Evolutionary conservation across 768 basidiomycete species (phyloP).

Genomic region (Mrakia frigida): DNA sequence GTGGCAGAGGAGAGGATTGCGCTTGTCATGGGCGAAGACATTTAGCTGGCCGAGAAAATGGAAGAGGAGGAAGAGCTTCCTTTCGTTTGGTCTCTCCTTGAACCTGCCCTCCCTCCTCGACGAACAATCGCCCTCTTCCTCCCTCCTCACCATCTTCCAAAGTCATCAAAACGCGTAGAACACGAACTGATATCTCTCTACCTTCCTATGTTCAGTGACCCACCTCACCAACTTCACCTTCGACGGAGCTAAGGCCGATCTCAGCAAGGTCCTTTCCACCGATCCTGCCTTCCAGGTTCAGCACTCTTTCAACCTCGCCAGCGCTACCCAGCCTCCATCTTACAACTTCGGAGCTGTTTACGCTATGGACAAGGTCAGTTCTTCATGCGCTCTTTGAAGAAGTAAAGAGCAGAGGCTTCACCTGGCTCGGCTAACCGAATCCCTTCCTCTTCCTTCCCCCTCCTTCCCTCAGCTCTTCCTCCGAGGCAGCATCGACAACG

Average conservation of each 20-base stretch:
- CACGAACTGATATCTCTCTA: background rate
- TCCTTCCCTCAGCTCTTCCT: slow-evolving; percentile 62
- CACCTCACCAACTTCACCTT: slow-evolving; percentile 92
- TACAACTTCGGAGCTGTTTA: slow-evolving; percentile 95
- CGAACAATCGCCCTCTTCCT: too few relatives aligned
- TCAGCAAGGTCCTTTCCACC: slow-evolving; percentile 85
- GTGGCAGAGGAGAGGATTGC: too few relatives aligned
- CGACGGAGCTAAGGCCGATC: slow-evolving; percentile 93
- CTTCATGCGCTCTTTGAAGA: background rate
- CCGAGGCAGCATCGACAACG: slow-evolving; percentile 90
- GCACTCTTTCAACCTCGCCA: slow-evolving; percentile 88
- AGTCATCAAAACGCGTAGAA: too few relatives aligned
- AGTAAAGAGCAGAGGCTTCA: background rate
- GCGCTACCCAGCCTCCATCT: slow-evolving; percentile 69
- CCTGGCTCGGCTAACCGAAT: background rate
- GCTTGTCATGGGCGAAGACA: too few relatives aligned
- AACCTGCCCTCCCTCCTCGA: too few relatives aligned
- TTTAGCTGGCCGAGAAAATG: too few relatives aligned
- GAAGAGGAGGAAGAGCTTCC: too few relatives aligned
- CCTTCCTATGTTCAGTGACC: slow-evolving; percentile 58
- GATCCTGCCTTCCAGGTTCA: slow-evolving; percentile 98
- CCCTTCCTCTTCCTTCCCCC: background rate
- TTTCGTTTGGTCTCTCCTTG: too few relatives aligned
- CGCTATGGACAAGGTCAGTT: slow-evolving; percentile 68
- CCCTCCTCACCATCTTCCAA: background rate